These are phyloP conservation scores for Entomortierella lignicola DNA, from an alignment of 192 early-diverging fungal species.

Conservation along the genomic window DNA sequence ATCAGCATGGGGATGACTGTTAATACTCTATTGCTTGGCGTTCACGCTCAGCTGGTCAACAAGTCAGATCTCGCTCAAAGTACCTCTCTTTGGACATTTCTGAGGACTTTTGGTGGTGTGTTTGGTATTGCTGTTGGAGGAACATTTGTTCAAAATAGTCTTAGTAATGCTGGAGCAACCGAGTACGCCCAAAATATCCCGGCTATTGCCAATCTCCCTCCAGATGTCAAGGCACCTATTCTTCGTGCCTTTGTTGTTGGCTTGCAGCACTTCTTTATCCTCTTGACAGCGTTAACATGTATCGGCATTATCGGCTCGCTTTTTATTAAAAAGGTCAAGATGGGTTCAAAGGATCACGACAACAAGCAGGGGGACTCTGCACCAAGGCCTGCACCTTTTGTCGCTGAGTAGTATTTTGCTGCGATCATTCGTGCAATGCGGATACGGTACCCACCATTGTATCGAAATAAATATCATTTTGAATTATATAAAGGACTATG, in stretches of 20 bases:
- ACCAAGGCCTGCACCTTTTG: slow-evolving; percentile 4
- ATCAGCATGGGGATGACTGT: slow-evolving; percentile 43
- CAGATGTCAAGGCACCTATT: slow-evolving; percentile 50
- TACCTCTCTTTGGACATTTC: slow-evolving; percentile 58
- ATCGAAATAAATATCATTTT: background rate
- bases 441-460: too few relatives aligned
- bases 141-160: slow-evolving; percentile 58
- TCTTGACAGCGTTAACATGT: slow-evolving; percentile 61
- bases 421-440: too few relatives aligned
- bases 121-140: slow-evolving; percentile 74
- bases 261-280: slow-evolving; percentile 65
- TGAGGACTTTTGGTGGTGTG: slow-evolving; percentile 56
- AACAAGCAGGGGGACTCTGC: slow-evolving; percentile 4
- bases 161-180: slow-evolving; percentile 28
- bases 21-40: slow-evolving; percentile 34
- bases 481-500: too few relatives aligned
- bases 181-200: slow-evolving; percentile 44
- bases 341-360: slow-evolving; percentile 23
- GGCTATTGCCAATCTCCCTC: slow-evolving; percentile 36
- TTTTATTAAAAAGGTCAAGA: slow-evolving; percentile 55
- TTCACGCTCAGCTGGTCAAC: slow-evolving; percentile 42
- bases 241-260: slow-evolving; percentile 66
- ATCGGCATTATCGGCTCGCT: slow-evolving; percentile 60
- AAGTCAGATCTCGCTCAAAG: slow-evolving; percentile 42
- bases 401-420: slow-evolving; percentile 17